These are phyloP conservation scores for Ampelomyces quisqualis DNA, from an alignment of 2,329 filamentous ascomycete species.

Conservation along the genomic window DNA sequence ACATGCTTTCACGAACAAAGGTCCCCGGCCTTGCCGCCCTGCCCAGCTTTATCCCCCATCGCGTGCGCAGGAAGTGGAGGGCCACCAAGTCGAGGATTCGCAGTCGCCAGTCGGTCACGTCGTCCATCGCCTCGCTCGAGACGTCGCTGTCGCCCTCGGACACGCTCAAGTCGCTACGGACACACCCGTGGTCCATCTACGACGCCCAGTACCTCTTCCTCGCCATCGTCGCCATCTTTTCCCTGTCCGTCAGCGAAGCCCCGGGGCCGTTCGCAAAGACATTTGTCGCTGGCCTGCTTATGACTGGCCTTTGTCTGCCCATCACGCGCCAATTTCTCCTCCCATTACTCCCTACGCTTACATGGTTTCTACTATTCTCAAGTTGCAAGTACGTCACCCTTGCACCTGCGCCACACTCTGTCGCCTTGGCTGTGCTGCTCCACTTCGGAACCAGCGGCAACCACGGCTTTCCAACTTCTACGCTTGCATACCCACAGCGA, in stretches of 20 bases:
- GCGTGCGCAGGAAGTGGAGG: conserved; percentile 65
- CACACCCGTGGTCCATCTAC: conserved; percentile 76
- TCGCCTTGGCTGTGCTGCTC: conserved; percentile 3
- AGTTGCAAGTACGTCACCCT: conserved; percentile 74
- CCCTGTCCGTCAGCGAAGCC: conserved; percentile 74
- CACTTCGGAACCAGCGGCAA: conserved; percentile 5
- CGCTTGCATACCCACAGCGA: conserved; percentile 6
- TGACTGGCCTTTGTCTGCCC: conserved; percentile 74
- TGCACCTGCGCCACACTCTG: conserved; percentile 2
- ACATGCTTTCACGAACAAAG: conserved; percentile 47
- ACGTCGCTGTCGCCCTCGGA: conserved; percentile 80
- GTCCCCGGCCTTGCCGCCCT: conserved; percentile 52
- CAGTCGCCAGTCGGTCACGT: conserved; percentile 65
- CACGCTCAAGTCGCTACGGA: conserved; percentile 72
- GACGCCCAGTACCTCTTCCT: conserved; percentile 84
- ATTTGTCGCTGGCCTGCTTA: conserved; percentile 65
- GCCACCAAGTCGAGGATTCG: conserved; percentile 63
- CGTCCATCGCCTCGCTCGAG: conserved; percentile 73
- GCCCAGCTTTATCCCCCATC: conserved; percentile 60
- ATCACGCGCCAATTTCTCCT: conserved; percentile 88
- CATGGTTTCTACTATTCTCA: conserved; percentile 90
- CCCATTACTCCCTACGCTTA: conserved; percentile 79
- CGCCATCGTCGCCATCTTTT: conserved; percentile 75
- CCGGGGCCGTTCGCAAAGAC: conserved; percentile 79
- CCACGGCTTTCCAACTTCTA: not conserved